Conservation (phyloP, 1,284 basidiomycete species). For the Melanopsichium pennsylvanicum region DNA sequence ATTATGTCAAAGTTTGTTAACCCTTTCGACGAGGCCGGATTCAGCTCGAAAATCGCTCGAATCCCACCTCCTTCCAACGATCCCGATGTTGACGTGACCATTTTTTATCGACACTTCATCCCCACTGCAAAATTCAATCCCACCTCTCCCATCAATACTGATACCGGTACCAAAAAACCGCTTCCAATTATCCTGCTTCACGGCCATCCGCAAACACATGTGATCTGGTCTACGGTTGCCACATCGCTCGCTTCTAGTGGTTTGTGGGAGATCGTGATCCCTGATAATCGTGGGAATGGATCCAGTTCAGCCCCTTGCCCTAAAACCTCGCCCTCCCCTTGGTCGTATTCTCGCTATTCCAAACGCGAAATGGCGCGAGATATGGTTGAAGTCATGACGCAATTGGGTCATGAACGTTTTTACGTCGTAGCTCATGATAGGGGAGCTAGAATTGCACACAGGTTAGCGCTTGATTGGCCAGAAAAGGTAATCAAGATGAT, state of each 20-base stretch:
- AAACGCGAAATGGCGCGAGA: constrained; percentile 67
- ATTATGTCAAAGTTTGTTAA: constrained; percentile 5
- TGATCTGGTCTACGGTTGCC: constrained; percentile 65
- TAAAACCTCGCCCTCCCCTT: constrained; percentile 2
- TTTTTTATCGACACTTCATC: constrained; percentile 30
- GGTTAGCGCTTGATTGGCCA: constrained; percentile 66
- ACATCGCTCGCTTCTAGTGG: constrained; percentile 50
- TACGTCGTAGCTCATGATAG: constrained; percentile 66
- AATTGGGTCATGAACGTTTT: constrained; percentile 60
- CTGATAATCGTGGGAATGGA: constrained; percentile 65
- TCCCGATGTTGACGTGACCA: constrained; percentile 13
- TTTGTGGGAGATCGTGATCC: constrained; percentile 63
- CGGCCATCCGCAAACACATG: constrained; percentile 66
- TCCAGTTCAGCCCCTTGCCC: constrained; percentile 46
- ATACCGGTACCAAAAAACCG: background rate
- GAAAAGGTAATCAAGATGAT: constrained; percentile 62
- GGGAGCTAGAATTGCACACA: constrained; percentile 67
- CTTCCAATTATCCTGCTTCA: constrained; percentile 63
- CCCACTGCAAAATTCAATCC: constrained; percentile 4
- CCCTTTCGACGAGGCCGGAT: constrained; percentile 16
- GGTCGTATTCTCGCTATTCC: constrained; percentile 51
- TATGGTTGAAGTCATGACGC: constrained; percentile 65
- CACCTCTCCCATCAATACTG: too few species aligned
- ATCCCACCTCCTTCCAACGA: constrained; percentile 13
- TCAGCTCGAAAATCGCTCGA: background rate